Percentiles rank a stretch among this genome's conserved stretches.
Conservation (phyloP, 345 rosid genomes). For the Alliaria petiolata region DNA sequence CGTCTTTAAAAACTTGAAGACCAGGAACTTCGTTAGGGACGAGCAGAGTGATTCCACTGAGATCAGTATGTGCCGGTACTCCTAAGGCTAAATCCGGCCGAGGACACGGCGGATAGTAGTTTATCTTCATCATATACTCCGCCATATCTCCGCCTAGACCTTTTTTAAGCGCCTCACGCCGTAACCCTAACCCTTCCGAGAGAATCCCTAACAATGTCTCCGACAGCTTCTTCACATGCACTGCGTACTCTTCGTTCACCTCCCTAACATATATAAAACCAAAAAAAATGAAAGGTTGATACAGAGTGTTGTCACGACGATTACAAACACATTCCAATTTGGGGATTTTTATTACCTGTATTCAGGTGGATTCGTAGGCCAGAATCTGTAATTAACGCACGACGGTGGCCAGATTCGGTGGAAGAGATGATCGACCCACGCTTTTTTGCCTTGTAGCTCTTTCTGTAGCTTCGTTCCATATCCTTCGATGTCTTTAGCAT, state of each 20-base stretch:
- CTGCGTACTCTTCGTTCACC: constrained; percentile 71
- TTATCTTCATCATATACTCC: constrained; percentile 72
- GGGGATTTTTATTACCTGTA: constrained; percentile 62
- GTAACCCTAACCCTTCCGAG: constrained; percentile 64
- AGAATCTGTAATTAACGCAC: constrained; percentile 48
- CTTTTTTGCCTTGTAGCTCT: constrained; percentile 51
- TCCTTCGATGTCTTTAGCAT: constrained; percentile 46
- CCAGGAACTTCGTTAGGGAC: constrained; percentile 88
- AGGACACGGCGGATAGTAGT: constrained; percentile 89
- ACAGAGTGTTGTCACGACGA: background rate
- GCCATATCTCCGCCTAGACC: constrained; percentile 61
- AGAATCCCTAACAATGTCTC: constrained; percentile 44
- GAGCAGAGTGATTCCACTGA: constrained; percentile 65
- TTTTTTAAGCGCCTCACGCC: constrained; percentile 41
- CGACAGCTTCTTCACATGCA: constrained; percentile 40
- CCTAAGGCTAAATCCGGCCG: constrained; percentile 83
- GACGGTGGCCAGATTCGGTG: constrained; percentile 80
- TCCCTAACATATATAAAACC: constrained; percentile 37
- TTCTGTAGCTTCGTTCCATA: constrained; percentile 61
- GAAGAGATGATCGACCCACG: constrained; percentile 84
- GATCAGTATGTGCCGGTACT: constrained; percentile 77
- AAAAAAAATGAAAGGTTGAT: background rate
- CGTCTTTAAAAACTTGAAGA: constrained; percentile 70
- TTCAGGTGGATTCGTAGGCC: constrained; percentile 72
- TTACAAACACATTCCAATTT: too few species aligned